A percentile compares a stretch with the other conserved stretches of the same genome.
These are phyloP conservation scores for Coprinopsis strossmayeri DNA, from an alignment of 768 basidiomycete genomes.

Conservation along the genomic window DNA sequence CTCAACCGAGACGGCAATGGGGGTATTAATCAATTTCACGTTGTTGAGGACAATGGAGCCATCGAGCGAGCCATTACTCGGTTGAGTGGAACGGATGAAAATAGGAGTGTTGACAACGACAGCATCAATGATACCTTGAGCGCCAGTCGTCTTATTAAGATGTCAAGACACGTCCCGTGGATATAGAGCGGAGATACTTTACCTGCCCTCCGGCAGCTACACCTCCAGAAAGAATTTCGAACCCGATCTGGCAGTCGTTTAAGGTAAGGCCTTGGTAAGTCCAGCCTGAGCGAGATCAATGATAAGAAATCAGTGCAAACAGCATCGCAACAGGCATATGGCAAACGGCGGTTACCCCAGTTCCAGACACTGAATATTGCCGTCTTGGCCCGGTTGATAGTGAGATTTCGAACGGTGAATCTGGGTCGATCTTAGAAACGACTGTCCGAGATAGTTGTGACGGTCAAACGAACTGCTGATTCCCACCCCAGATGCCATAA, in stretches of 20 bases:
- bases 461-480: slow-evolving; percentile 53
- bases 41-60: slow-evolving; percentile 67
- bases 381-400: slow-evolving; percentile 47
- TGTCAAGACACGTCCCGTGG: too few relatives aligned
- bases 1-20: slow-evolving; percentile 51
- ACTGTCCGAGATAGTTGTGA: not conserved
- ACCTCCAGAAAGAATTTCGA: slow-evolving; percentile 50
- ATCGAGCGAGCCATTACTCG: slow-evolving; percentile 38
- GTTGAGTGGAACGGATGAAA: slow-evolving; percentile 47
- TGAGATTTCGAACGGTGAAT: slow-evolving; percentile 55
- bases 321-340: too few relatives aligned
- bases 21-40: slow-evolving; percentile 51
- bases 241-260: slow-evolving; percentile 37
- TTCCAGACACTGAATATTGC: slow-evolving; percentile 40
- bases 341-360: too few relatives aligned
- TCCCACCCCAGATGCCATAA: slow-evolving; percentile 71
- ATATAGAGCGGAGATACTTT: too few relatives aligned
- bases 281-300: too few relatives aligned
- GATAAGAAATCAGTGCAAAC: too few relatives aligned
- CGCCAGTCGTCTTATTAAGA: slow-evolving; percentile 57
- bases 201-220: slow-evolving; percentile 34
- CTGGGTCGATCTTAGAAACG: slow-evolving; percentile 16
- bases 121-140: slow-evolving; percentile 59
- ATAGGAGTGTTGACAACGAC: slow-evolving; percentile 52
- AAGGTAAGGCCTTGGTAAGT: slow-evolving; percentile 23